Evolutionary conservation across 2,329 filamentous ascomycete genomes (phyloP).

Genomic region (Penicillium sp.): DNA sequence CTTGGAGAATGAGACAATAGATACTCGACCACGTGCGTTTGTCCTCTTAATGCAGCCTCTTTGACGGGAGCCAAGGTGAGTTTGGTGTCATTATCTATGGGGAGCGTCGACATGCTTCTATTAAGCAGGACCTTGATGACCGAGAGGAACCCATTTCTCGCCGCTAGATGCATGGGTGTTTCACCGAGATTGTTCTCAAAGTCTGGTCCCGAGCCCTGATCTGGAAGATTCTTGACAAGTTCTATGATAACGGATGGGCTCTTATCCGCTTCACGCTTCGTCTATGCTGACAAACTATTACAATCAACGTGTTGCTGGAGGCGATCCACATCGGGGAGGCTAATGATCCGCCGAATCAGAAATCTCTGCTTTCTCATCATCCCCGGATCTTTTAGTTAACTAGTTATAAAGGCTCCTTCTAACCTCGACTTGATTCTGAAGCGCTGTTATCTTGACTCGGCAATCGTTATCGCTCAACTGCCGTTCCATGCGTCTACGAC

Average conservation of each 20-base stretch:
- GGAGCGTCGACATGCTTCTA: neutral
- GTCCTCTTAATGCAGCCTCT: neutral
- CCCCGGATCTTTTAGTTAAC: neutral
- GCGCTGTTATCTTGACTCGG: constrained; percentile 7
- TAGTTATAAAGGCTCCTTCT: neutral
- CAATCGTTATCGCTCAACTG: constrained; percentile 13
- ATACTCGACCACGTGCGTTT: neutral
- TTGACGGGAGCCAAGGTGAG: neutral
- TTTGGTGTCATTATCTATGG: neutral
- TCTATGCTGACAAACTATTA: too few relatives aligned
- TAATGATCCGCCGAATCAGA: constrained; percentile 13
- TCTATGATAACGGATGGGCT: neutral
- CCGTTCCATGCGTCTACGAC: constrained; percentile 17
- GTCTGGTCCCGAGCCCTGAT: neutral
- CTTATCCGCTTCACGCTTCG: too few relatives aligned
- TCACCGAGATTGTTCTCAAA: neutral
- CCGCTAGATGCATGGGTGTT: neutral
- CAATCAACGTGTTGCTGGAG: too few relatives aligned
- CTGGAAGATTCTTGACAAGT: neutral
- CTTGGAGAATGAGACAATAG: neutral
- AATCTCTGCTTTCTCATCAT: constrained; percentile 16
- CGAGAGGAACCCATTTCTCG: neutral
- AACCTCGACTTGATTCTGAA: neutral
- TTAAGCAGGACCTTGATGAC: neutral
- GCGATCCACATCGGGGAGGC: neutral